Conservation (phyloP, 192 early-diverging fungal species). For the Spizellomyces punctatus region DNA sequence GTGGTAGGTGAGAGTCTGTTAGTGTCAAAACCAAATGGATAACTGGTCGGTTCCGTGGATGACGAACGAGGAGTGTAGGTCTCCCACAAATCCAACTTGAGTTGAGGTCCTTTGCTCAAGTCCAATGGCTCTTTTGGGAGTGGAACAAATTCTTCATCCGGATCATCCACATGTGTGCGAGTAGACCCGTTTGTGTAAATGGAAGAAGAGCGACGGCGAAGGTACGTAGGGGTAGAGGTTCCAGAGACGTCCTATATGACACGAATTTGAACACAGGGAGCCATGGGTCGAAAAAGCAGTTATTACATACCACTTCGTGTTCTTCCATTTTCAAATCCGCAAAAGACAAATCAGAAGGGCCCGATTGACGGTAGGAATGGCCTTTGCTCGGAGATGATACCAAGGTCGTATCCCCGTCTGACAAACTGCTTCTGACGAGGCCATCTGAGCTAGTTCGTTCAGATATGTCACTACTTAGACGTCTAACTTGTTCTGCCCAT, state of each 20-base stretch:
- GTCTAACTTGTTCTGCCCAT: constrained; percentile 1
- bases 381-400: background rate
- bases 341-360: background rate
- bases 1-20: background rate
- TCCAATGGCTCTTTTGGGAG: background rate
- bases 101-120: background rate
- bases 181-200: background rate
- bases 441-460: background rate
- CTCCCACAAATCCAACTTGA: background rate
- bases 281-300: background rate
- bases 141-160: background rate
- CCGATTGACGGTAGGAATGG: background rate
- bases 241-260: too few relatives aligned
- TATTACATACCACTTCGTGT: background rate
- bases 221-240: background rate
- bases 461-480: background rate
- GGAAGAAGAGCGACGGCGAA: background rate
- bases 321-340: background rate
- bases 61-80: background rate
- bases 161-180: background rate
- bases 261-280: background rate
- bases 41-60: background rate
- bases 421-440: background rate
- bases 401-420: background rate
- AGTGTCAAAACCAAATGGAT: constrained; percentile 1